Base-by-base conservation (phyloP, 345 rosid species). In the Rhodomyrtus tomentosa region DNA sequence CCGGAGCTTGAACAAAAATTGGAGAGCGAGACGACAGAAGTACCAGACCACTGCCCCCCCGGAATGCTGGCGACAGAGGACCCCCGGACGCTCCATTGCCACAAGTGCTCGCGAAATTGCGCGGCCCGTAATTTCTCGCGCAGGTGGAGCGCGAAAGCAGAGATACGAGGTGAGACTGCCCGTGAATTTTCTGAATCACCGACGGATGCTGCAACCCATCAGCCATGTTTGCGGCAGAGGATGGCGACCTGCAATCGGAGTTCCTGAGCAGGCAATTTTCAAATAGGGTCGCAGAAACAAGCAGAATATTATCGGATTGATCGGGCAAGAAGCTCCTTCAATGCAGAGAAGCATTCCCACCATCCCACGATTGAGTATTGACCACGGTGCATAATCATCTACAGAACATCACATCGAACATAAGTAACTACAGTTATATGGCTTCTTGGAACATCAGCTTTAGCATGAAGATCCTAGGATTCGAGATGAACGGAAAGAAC, bases 141-240 rank as follows among this genome's bases (percentile, higher is more conserved):
- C 89, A 86, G 85, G 81, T 62, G 86, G 83, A 83, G 24, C 91
- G 87, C n/a, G 90, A 88, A 84, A 90, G 87, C 86, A 84, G 88
- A 38, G 87, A 88, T 6, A 87, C 84, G 54, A 93, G 90, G 81
- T 54, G 82, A 22, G 93, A 90, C 80, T 92, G 92, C 48, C 91
- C 92, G 27, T 87, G 85, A 50, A 96, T 83, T 89, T 93, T 96
- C 86, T 90, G 92, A 68, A 87, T 87, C 21, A 92, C 87, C 32
- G 94, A 91, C 83, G 94, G 96, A 90, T 92, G 84, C 88, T 81
- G 88, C 54, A 87, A 86, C 88, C 91, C 93, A 92, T 94, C 96
- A 82, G 86, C 94, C 94, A 90, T 92, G 53, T 56, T 89, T 82
- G 83, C 89, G 80, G 72, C 87, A 82, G 27, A 84, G 82, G 32